Percentiles rank a stretch among this genome's conserved stretches.
Evolutionary conservation across 2,329 filamentous ascomycete species (phyloP).

Genomic region (Metarhizium humberi): DNA sequence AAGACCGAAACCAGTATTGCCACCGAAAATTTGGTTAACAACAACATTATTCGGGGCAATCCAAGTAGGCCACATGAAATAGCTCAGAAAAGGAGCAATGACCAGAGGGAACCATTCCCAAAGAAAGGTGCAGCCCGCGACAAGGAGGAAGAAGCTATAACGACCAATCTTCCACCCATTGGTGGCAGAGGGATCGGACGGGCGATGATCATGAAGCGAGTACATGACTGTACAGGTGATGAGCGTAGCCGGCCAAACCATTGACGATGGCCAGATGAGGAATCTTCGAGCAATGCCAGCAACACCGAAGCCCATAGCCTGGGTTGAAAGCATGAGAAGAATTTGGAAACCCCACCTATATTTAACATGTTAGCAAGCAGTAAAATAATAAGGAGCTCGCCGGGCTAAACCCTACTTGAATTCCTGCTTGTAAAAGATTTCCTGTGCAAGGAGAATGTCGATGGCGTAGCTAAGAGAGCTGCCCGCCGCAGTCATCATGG

Average conservation of each 20-base stretch:
- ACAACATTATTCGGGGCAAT: conserved; percentile 50
- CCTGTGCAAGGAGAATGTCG: conserved; percentile 31
- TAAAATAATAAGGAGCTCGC: background rate
- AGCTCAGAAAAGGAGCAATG: conserved; percentile 48
- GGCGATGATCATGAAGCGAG: conserved; percentile 52
- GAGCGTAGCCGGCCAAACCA: conserved; percentile 54
- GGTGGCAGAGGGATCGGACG: conserved; percentile 38
- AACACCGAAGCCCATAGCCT: conserved; percentile 54
- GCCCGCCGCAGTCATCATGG: conserved; percentile 32
- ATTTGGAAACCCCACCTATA: conserved; percentile 43
- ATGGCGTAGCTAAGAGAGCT: conserved; percentile 25
- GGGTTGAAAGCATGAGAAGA: conserved; percentile 49
- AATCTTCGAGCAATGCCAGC: conserved; percentile 51
- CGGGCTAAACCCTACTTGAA: conserved; percentile 26
- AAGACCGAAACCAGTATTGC: conserved; percentile 49
- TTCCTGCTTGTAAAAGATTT: conserved; percentile 40
- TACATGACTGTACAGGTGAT: conserved; percentile 55
- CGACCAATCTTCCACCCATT: conserved; percentile 51
- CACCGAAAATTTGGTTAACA: conserved; percentile 58
- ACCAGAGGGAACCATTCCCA: conserved; percentile 53
- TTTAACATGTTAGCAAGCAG: background rate
- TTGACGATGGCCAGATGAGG: conserved; percentile 50
- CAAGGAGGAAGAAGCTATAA: conserved; percentile 47
- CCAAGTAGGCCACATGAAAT: conserved; percentile 54
- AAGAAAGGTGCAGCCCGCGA: conserved; percentile 38